Evolutionary conservation across 306 rosid species (phyloP), one percentile per base, ranked within the genome.

Genomic region (Parietaria judaica): DNA sequence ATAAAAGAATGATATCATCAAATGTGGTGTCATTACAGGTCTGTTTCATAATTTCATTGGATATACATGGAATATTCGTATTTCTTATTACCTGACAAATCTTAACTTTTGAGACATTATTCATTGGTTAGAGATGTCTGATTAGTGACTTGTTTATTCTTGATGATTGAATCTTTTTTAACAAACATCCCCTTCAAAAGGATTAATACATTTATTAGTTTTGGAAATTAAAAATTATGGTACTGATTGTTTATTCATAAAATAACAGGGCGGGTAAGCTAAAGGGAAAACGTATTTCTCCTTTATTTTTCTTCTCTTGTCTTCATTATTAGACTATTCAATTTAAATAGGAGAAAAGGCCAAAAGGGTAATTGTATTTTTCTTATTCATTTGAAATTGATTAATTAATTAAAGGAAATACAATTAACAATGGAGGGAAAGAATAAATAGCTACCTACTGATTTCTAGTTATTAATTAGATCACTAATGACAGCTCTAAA

Each of bases 151-250:
- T 38, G 37, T 36, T 23, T 23, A 23, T 23, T 23, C 31, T 23
- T 23, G 31, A 23, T 23, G 50, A 17, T 36, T 53, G 62, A 31
- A 60, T 59, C 68, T n/a, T 38, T 73, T 61, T 65, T 60, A 46
- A 59, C 65, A 66, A 6, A 60, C 66, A 68, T 76, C 76, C 71
- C 66, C 17, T 66, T 39, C 36, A 36, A 50, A 61, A 39, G 39
- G 51, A 43, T 50, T 59, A 50, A 13, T 39, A 3, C 44, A 41
- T 41, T 41, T 41, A 5, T 41, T 41, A 8, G 9, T 41, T 5
- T 3, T 41, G 45, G 9, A 41, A 5, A 5, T 41, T 23, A 23
- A 23, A 23, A 23, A 41, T 1, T 41, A 8, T 35, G 34, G 35
- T 10, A 14, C 16, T 60, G 34, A 11, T 56, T n/a, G 53, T 61